These are phyloP conservation scores for Moniliella sp. DNA, from an alignment of 1,284 basidiomycete genomes.

Conservation along the genomic window DNA sequence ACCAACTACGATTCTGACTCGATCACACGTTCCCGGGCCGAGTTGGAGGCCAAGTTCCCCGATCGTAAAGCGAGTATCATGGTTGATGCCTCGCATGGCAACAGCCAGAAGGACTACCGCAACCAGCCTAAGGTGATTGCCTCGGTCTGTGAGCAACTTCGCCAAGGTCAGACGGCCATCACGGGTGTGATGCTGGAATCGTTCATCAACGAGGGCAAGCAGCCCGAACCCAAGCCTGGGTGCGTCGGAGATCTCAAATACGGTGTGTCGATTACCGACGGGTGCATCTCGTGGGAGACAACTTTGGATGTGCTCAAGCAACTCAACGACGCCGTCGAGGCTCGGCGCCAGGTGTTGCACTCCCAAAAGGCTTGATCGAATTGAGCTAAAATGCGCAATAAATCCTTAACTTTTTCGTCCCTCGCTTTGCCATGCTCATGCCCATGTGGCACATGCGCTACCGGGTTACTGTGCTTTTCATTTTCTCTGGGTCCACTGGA, in stretches of 20 bases:
- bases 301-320: constrained; percentile 39
- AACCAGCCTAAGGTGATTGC: constrained; percentile 42
- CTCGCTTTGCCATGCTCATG: no score
- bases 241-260: constrained; percentile 18
- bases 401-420: no score
- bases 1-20: constrained; percentile 45
- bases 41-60: constrained; percentile 39
- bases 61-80: constrained; percentile 24
- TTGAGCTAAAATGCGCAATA: no score
- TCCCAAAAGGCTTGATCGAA: no score
- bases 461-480: no score
- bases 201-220: constrained; percentile 49
- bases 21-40: constrained; percentile 56
- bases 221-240: constrained; percentile 30
- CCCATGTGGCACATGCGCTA: no score
- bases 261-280: constrained; percentile 34
- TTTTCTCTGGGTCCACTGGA: no score
- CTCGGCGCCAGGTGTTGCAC: no score
- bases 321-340: constrained; percentile 33
- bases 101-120: constrained; percentile 32
- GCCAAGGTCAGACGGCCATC: constrained; percentile 53
- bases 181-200: constrained; percentile 93
- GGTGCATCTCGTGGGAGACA: constrained; percentile 73
- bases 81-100: constrained; percentile 33
- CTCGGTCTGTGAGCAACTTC: constrained; percentile 56